phyloP scores from a whole-genome alignment of 768 basidiomycete genomes.

The Cystobasidium onofrii region DNA sequence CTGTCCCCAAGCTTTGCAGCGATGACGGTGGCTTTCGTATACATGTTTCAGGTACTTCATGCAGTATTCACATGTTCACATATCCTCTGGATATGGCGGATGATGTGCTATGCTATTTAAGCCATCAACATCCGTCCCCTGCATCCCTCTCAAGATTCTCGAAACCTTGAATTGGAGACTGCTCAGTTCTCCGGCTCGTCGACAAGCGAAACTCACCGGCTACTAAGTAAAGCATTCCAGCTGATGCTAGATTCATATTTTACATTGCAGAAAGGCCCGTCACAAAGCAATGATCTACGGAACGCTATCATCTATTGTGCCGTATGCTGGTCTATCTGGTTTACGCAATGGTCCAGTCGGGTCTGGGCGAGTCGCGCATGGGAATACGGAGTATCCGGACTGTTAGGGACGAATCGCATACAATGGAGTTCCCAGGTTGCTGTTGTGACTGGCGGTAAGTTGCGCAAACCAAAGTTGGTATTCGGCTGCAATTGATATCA shows the following conservation, averaged over 20 bases:
- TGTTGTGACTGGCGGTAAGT: constrained; percentile 31
- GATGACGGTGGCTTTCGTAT: neutral
- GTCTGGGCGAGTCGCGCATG: constrained; percentile 26
- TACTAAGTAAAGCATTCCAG: no score
- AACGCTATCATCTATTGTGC: neutral
- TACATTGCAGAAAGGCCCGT: neutral
- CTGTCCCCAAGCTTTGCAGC: constrained; percentile 16
- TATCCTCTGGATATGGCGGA: no score
- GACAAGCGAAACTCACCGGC: neutral
- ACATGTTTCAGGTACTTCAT: constrained; percentile 8
- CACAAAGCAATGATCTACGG: neutral
- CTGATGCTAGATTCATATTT: no score
- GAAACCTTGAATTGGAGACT: no score
- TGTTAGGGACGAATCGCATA: neutral
- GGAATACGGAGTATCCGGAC: constrained; percentile 5
- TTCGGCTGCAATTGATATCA: no score
- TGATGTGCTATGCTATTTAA: no score
- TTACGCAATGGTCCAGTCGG: constrained; percentile 11
- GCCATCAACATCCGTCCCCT: no score
- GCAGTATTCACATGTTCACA: neutral
- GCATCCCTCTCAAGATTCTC: no score
- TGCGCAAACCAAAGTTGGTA: neutral
- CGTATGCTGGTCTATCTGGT: neutral
- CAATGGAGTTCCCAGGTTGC: constrained; percentile 32
- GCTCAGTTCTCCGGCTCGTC: no score